phyloP scores from a whole-genome alignment of 176 grass and related monocot species.

The Saccharum officinarum region DNA sequence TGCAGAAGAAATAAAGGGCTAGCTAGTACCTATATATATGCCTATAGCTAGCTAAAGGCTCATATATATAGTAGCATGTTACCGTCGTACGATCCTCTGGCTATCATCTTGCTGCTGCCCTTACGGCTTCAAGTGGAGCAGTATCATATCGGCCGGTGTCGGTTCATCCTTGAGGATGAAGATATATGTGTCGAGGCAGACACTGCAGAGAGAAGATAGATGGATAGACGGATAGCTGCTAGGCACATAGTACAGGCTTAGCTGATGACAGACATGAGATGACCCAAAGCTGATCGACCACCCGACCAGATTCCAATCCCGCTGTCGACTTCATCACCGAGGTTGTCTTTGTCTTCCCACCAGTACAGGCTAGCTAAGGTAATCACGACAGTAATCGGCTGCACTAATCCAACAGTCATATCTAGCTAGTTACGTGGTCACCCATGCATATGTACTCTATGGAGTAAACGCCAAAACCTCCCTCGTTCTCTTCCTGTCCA shows the following conservation, averaged over 20 bases:
- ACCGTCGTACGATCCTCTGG: constrained; percentile 26
- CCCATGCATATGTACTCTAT: neutral
- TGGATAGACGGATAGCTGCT: neutral
- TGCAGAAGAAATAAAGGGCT: neutral
- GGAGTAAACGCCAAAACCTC: neutral
- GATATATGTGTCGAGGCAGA: constrained; percentile 15
- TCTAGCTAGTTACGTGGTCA: neutral
- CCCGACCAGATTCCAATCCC: constrained; percentile 49
- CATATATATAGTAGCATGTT: constrained; percentile 19
- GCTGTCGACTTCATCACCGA: constrained; percentile 27
- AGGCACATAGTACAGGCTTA: neutral
- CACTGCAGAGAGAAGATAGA: neutral
- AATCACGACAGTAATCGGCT: constrained; percentile 15
- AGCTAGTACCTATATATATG: neutral
- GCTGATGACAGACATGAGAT: constrained; percentile 24
- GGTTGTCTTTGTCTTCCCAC: neutral
- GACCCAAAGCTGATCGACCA: constrained; percentile 52
- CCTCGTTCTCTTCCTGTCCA: neutral
- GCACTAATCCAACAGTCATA: neutral
- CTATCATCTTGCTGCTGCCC: neutral
- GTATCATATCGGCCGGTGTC: neutral
- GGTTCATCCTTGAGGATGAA: constrained; percentile 28
- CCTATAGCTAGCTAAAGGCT: constrained; percentile 6
- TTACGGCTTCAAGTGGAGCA: constrained; percentile 8
- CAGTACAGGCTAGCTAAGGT: neutral